Base-by-base conservation (phyloP, 345 rosid genomes). In the Populus davidiana region DNA sequence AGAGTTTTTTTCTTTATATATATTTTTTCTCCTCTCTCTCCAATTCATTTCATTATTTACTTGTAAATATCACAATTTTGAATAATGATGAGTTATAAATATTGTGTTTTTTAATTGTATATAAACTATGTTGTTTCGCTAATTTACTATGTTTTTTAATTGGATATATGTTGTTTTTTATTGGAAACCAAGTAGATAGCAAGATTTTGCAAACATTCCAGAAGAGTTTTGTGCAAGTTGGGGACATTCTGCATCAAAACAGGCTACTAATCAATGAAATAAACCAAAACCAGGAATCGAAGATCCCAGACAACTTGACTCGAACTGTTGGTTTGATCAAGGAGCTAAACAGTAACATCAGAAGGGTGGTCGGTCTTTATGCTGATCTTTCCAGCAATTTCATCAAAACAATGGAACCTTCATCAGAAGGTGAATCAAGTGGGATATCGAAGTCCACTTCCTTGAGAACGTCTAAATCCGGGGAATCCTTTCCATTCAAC, bases 321-420 rank as follows among this genome's bases (percentile, higher is more conserved):
- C 82, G 90, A 84, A 91, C 91, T 85, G 89, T 91, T 61, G 90
- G 91, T 79, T 81, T 93, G 74, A 93, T 93, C 54, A 86, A 87
- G 76, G 97, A 93, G 86, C 93, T 93, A 79, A 93, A 93, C 90
- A 87, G 83, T 84, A 91, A 93, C 80, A 87, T 93, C 43, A 91
- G 92, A 78, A 90, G 87, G 77, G 94, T 90, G 17, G 96, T 87
- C 71, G 86, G 85, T 79, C 89, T 93, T 59, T 93, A 93, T 72
- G 81, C 88, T 50, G 95, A 86, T 86, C 96, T 93, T 63, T 93
- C 97, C 20, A 85, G 64, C 73, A 80, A 82, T 80, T 89, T 93
- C 82, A 79, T 91, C 81, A 88, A 82, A 77, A 86, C 92, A 77
- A 56, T 87, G 83, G 94, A 89, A 59, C 81, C 65, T 35, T 91